phyloP scores from a whole-genome alignment of 1,139 yeast species.

The Sugiyamaella castrensis region DNA sequence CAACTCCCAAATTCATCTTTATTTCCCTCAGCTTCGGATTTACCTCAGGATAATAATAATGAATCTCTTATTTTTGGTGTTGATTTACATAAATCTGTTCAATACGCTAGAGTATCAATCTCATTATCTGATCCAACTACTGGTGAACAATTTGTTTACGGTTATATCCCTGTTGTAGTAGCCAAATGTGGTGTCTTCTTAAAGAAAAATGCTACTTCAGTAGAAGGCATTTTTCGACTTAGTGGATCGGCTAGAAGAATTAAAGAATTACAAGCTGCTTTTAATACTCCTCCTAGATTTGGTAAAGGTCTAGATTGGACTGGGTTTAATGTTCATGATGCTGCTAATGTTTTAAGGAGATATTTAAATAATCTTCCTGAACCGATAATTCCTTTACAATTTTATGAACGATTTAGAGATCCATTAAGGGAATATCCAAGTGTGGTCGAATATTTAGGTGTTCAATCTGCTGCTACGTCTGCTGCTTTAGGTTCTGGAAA shows the following conservation, averaged over 20 bases:
- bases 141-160: conserved; percentile 64
- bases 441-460: conserved; percentile 58
- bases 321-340: conserved; percentile 96
- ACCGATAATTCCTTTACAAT: conserved; percentile 77
- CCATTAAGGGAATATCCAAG: conserved; percentile 64
- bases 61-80: conserved; percentile 75
- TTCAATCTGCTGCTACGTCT: conserved; percentile 11
- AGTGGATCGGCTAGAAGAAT: conserved; percentile 90
- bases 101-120: conserved; percentile 72
- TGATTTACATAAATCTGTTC: conserved; percentile 64
- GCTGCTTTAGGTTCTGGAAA: conserved; percentile 13
- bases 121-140: conserved; percentile 47
- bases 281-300: conserved; percentile 83
- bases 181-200: conserved; percentile 91
- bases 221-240: conserved; percentile 90
- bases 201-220: conserved; percentile 59
- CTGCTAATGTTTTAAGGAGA: conserved; percentile 84
- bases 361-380: conserved; percentile 87
- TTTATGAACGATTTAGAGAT: conserved; percentile 75
- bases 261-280: conserved; percentile 76
- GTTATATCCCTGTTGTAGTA: conserved; percentile 82
- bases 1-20: conserved; percentile 3
- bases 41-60: too few species aligned
- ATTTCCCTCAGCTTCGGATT: too few species aligned
- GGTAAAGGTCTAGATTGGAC: conserved; percentile 90